Evolutionary conservation across 108 stramenopile species (phyloP), one percentile per base, ranked within the genome.

Genomic region (Cylindrotheca fusiformis): DNA sequence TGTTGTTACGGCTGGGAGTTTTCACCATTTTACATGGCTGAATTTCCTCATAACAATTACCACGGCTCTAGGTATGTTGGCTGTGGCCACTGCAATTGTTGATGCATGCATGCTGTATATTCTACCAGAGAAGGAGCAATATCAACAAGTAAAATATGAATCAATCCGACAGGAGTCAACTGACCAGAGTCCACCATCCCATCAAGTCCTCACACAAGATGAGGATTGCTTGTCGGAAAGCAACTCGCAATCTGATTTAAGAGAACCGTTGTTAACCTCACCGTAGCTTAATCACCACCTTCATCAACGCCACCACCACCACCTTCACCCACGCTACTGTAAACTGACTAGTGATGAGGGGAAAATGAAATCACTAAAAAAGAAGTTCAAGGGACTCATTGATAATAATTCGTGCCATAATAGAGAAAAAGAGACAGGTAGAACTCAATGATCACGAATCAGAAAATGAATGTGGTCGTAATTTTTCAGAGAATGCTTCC

Each of bases 11-110:
- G 65, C 55, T 24, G 65, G 65, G 4, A 53, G 57, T 3, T 67
- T 57, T 29, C 55, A 67, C 44, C 32, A 57, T 25, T 67, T 67
- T 41, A 19, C 32, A 20, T 25, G 23, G 17, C n/a, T 67, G 18
- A n/a, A 31, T 2, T 67, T 67, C 25, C 20, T 67, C 20, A 52
- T 52, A 8, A 52, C 51, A 6, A 41, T 68, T 17, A 68, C 67
- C 4, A 68, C 67, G 19, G 67, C 67, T 1, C 29, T 68, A 48
- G 67, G 67, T 25, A 44, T 68, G 58, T 25, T 68, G 67, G 67
- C 67, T 29, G 67, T 68, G 17, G 57, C 67, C 47, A 68, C 58
- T 4, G 55, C 58, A 6, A 26, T 68, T 8, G 67, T 68, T 21
- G 67, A 68, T 60, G 36, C 10, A 14, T 28, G 48, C 23, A 68